Conservation (phyloP, 2,329 filamentous ascomycete species). For the Pleurostoma richardsiae region DNA sequence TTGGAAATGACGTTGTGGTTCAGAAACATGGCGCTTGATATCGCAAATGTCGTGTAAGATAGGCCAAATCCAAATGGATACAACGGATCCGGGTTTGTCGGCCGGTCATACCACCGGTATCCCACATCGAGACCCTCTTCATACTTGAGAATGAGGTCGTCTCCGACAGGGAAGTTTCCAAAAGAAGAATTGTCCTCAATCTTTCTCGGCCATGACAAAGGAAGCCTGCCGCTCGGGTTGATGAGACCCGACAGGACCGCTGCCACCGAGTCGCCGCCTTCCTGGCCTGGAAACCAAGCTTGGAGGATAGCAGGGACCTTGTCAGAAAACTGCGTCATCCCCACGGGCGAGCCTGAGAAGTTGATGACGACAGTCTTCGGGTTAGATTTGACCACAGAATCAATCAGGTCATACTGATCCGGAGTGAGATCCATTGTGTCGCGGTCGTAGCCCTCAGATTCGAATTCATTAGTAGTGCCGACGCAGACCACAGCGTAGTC, state of each 20-base stretch:
- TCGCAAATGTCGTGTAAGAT: slow-evolving; percentile 66
- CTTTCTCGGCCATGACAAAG: slow-evolving; percentile 64
- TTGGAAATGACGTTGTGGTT: too few relatives aligned
- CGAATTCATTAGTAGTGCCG: slow-evolving; percentile 44
- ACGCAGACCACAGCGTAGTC: slow-evolving; percentile 58
- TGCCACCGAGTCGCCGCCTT: slow-evolving; percentile 62
- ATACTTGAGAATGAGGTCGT: slow-evolving; percentile 62
- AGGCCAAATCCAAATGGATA: slow-evolving; percentile 79
- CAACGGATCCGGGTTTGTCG: slow-evolving; percentile 50
- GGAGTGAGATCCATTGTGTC: slow-evolving; percentile 15
- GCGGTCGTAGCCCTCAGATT: slow-evolving; percentile 22
- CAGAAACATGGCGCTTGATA: slow-evolving; percentile 17
- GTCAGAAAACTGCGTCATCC: slow-evolving; percentile 43
- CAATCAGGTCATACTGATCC: slow-evolving; percentile 29
- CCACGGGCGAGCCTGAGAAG: slow-evolving; percentile 54
- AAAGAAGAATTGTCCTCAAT: slow-evolving; percentile 70
- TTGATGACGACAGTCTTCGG: slow-evolving; percentile 54
- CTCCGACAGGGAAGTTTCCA: slow-evolving; percentile 68
- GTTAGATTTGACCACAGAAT: slow-evolving; percentile 47
- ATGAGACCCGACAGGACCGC: slow-evolving; percentile 61
- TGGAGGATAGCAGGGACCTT: slow-evolving; percentile 26
- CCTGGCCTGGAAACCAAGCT: slow-evolving; percentile 56
- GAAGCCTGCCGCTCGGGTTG: slow-evolving; percentile 66
- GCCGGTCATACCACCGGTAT: slow-evolving; percentile 74
- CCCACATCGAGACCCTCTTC: slow-evolving; percentile 78